Evolutionary conservation across 2,329 filamentous ascomycete species (phyloP), one percentile per base, ranked within the genome.

Genomic region (Aureobasidium melanogenum): DNA sequence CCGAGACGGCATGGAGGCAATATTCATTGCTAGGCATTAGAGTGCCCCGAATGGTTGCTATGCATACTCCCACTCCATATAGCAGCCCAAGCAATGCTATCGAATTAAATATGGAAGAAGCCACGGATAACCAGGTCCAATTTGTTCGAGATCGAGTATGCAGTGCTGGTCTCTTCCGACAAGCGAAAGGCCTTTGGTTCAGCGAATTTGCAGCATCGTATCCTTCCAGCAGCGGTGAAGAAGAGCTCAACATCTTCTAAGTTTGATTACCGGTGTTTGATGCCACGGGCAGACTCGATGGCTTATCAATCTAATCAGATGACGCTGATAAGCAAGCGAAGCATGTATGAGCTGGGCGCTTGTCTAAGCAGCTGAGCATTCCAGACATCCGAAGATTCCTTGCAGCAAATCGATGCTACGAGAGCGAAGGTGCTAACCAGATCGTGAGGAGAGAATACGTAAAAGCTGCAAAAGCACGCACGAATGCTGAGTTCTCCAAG

Each of bases 261-360:
- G 5, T 14, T 5, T n/a, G 7, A 17, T 15, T 24, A 26, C 17
- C 17, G 15, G 24, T 56, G n/a, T 3, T 14, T 24, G 26, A 1
- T 19, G 6, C 1, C 15, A 28, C 5, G 9, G 5, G 10, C 12
- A 12, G 9, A 5, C 12, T 24, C n/a, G 28, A 34, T 19, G 3
- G 19, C 39, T 57, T 57, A 57, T 57, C 54, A 57, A 57, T 57
- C 54, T 57, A 57, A 57, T 57, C 54, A 57, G 54, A 57, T 57
- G 41, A 47, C 36, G 52, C 52, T n/a, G 26, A 44, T 2, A 24
- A 12, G 32, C 36, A 5, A 30, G 5, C 12, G 1, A 15, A 36
- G 19, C 6, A 14, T 24, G n/a, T 4, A 28, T 5, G 32, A 26
- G 41, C 41, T 19, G 46, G 26, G 24, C 28, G n/a, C 17, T 10